phyloP scores from a whole-genome alignment of 768 basidiomycete genomes.

The Guyanaporus albipodus region DNA sequence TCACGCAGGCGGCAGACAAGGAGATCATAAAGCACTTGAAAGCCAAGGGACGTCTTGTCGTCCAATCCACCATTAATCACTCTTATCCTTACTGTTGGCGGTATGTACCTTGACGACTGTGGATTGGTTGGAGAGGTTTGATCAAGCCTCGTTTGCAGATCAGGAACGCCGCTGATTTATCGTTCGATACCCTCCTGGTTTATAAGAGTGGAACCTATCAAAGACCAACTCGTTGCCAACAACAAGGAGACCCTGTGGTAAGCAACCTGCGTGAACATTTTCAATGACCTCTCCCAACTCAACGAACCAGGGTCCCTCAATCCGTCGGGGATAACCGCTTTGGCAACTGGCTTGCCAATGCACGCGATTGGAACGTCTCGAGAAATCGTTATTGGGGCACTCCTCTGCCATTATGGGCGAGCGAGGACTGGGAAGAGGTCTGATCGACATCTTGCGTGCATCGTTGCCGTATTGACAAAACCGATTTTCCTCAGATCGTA shows the following conservation, averaged over 20 bases:
- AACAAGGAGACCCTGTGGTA: conserved; percentile 90
- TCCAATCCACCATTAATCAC: conserved; percentile 82
- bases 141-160: conserved; percentile 43
- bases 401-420: conserved; percentile 94
- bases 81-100: conserved; percentile 98
- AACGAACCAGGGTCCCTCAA: conserved; percentile 77
- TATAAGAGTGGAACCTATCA: conserved; percentile 79
- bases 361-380: conserved; percentile 99
- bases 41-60: conserved; percentile 80
- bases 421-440: conserved; percentile 87
- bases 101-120: conserved; percentile 33
- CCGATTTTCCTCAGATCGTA: conserved; percentile 51
- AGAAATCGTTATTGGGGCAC: conserved; percentile 99
- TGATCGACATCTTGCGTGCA: background rate
- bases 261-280: conserved; percentile 10
- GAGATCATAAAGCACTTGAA: conserved; percentile 90
- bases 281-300: background rate
- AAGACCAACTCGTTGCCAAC: conserved; percentile 84
- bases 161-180: conserved; percentile 92
- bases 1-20: conserved; percentile 81
- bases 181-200: conserved; percentile 97
- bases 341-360: conserved; percentile 96
- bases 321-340: conserved; percentile 88
- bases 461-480: background rate
- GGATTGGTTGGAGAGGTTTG: background rate